Conservation (phyloP, 257 asterid species). For the Nicotiana sylvestris region DNA sequence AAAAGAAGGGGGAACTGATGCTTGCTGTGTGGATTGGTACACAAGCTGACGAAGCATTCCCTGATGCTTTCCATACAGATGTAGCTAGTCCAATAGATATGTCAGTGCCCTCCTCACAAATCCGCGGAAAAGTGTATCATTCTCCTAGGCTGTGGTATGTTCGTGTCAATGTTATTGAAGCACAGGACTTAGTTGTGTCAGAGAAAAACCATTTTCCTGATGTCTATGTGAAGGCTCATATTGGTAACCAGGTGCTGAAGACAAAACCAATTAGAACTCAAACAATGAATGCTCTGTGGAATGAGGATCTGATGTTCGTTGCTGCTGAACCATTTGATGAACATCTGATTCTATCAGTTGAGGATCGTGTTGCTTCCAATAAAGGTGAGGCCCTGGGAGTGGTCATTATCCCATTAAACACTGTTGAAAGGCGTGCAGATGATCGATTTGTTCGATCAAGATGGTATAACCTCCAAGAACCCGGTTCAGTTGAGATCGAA, state of each 20-base stretch:
- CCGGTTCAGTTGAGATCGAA: constrained; percentile 39
- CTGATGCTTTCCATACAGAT: constrained; percentile 94
- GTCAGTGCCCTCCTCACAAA: constrained; percentile 41
- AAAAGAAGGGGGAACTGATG: constrained; percentile 73
- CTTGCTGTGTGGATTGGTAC: constrained; percentile 94
- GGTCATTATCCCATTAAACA: constrained; percentile 52
- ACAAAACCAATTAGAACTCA: constrained; percentile 57
- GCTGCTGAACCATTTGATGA: constrained; percentile 95
- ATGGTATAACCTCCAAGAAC: constrained; percentile 64
- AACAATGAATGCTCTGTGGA: constrained; percentile 56
- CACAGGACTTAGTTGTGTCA: constrained; percentile 59
- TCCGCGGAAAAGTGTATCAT: constrained; percentile 84
- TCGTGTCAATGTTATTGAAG: constrained; percentile 76
- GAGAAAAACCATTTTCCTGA: constrained; percentile 58
- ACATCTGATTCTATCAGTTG: constrained; percentile 60
- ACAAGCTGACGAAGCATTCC: constrained; percentile 95
- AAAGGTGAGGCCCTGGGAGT: constrained; percentile 65
- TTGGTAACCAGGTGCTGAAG: constrained; percentile 69
- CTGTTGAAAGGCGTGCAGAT: constrained; percentile 64
- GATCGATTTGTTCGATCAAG: constrained; percentile 58
- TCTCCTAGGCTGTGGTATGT: constrained; percentile 88
- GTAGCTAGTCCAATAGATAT: constrained; percentile 44
- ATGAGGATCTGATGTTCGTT: constrained; percentile 86
- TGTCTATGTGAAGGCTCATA: constrained; percentile 61
- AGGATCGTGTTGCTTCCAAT: constrained; percentile 65